Percentiles rank a stretch among this genome's conserved stretches.
phyloP scores from a whole-genome alignment of 352 stramenopile genomes.

The Globisporangium splendens region DNA sequence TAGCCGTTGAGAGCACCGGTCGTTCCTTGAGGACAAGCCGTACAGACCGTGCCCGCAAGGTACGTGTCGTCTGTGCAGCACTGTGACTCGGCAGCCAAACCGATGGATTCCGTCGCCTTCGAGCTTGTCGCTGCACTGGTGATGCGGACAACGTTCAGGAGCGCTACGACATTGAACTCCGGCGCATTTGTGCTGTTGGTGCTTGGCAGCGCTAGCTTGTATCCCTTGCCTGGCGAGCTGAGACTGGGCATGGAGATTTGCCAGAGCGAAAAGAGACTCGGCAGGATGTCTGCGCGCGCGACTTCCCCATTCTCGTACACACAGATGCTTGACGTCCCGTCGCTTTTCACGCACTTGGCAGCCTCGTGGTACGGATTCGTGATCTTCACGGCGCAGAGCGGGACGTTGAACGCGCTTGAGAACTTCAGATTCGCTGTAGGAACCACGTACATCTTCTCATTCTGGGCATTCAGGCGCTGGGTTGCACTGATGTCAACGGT shows the following conservation, averaged over 20 bases:
- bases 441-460: background rate
- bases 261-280: conserved; percentile 10
- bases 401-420: background rate
- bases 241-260: conserved; percentile 5
- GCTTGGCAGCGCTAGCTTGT: background rate
- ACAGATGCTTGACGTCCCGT: conserved; percentile 5
- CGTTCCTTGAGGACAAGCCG: conserved; percentile 1
- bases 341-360: conserved; percentile 8
- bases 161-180: background rate
- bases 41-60: background rate
- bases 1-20: conserved; percentile 13
- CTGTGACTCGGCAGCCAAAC: background rate
- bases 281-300: conserved; percentile 7
- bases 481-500: background rate
- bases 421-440: background rate
- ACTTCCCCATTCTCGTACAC: conserved; percentile 4
- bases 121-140: background rate
- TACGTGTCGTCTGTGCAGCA: background rate
- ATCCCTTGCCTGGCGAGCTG: background rate
- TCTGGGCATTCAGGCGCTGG: background rate
- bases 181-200: background rate
- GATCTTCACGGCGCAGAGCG: background rate
- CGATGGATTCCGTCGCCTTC: background rate
- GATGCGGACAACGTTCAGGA: background rate
- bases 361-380: conserved; percentile 11